Evolutionary conservation across 176 grass and related monocot species (phyloP), one percentile per base, ranked within the genome.

Genomic region (Alloteropsis semialata): DNA sequence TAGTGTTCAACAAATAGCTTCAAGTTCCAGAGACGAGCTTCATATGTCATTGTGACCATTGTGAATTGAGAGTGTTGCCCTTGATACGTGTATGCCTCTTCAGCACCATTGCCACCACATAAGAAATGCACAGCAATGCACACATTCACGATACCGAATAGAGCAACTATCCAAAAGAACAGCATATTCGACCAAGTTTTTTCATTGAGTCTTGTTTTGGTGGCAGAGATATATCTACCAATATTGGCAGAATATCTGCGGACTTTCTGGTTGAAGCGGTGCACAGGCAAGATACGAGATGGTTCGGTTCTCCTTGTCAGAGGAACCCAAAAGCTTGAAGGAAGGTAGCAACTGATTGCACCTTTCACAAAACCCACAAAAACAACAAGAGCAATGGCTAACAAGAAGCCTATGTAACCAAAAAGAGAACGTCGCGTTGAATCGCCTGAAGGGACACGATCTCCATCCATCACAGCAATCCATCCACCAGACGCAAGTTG

Each of bases 381-480:
- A 49, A 83, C 44, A 54, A 92, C 82, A 88, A 99, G 38, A 62
- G 42, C 44, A 39, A 88, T 42, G 41, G 89, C 85, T 53, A 93
- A n/a, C 16, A 77, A 33, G 36, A 89, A 82, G 56, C 74, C 86
- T 49, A 87, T 25, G 72, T 83, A 96, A 87, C 93, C 96, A 80
- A 88, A 54, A 80, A 96, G 21, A 81, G 85, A 81, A 29, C 93
- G 87, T 14, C 87, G 70, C 43, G 91, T 90, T 34, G 87, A 84
- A 83, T 99, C 93, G 11, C 96, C 96, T 72, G 96, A 99, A 93
- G 86, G 82, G 56, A 99, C 93, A 67, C 96, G 90, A 13, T 99
- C 96, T 45, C 96, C 96, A 90, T 99, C 96, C 91, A 99, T 91
- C 13, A 94, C 93, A 53, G 93, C 96, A 30, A 99, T 93, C 96